Conservation (phyloP, 805 yeast genomes). For the Candida chilensis region DNA sequence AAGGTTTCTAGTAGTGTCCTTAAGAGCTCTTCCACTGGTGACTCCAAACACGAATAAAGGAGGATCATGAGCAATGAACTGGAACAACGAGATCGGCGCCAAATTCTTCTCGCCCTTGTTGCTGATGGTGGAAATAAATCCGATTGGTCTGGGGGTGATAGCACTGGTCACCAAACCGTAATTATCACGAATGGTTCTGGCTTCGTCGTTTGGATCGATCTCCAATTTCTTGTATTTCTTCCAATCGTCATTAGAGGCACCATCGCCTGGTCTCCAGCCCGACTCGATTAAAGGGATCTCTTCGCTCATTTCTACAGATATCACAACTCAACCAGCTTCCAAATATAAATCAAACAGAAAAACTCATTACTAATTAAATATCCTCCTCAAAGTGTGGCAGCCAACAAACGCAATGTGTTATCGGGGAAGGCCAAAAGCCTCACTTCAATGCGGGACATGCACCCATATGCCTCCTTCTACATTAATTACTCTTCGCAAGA, state of each 20-base stretch:
- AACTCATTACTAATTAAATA: no score
- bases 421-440: no score
- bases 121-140: constrained; percentile 19
- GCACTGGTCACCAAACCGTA: constrained; percentile 19
- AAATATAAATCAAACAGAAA: no score
- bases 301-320: no score
- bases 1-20: constrained; percentile 19
- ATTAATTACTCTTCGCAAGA: no score
- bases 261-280: constrained; percentile 43
- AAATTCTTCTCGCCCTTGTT: constrained; percentile 16
- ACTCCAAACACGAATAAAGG: constrained; percentile 21
- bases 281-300: no score
- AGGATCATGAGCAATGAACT: constrained; percentile 19
- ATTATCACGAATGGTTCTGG: constrained; percentile 15
- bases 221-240: constrained; percentile 29
- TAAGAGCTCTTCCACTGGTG: constrained; percentile 11
- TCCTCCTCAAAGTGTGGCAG: no score
- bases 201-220: constrained; percentile 34
- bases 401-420: no score
- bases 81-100: constrained; percentile 26
- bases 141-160: constrained; percentile 24
- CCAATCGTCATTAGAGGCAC: constrained; percentile 38
- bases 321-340: no score
- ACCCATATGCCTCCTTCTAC: no score
- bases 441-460: no score